Evolutionary conservation across 1,284 basidiomycete species (phyloP), one percentile per base, ranked within the genome.

Genomic region (Trametes sp.): DNA sequence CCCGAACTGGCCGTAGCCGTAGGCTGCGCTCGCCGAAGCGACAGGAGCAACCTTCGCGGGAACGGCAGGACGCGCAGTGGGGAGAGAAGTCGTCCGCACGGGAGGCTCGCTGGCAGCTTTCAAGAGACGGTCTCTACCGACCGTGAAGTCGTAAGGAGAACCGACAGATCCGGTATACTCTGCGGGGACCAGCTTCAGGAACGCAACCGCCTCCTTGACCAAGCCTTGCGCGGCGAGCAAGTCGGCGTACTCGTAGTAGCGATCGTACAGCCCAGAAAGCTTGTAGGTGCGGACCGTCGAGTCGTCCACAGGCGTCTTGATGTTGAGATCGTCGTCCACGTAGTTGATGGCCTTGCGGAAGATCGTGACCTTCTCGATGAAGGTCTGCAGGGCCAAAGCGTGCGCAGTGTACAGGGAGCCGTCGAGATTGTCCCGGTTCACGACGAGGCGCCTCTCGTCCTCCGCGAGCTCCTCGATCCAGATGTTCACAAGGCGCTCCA

Each of bases 301-400:
- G 61, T 85, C 82, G 2, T 70, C 70, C 21, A 70, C 73, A 2
- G 70, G 65, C 5, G 74, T 64, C 11, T 70, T 66, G 58, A 77
- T 70, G 7, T 70, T 70, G 38, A 98, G 81, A 68, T 98, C 96
- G 35, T 82, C 78, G 75, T 99, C 97, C 65, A 88, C 84, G 76
- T 98, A 99, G 41, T 86, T 87, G 57, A 94, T 94, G 0, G 97
- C 97, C 59, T 87, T 85, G 65, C 94, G 90, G 87, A 99, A 99
- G 44, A 98, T 89, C 1, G 94, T 90, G 45, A 98, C 95, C 80
- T 99, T 99, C 78, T 99, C 97, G 73, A 98, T 87, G 79, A 99
- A 97, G 0, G 92, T 92, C 77, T 98, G 96, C 35, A 99, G 80
- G 1, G 96, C 95, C 52, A 90, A 85, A 0, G 92, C 95, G 72